phyloP scores from a whole-genome alignment of 1,284 basidiomycete genomes.

The Xerocomus cyaneibrunnescens region DNA sequence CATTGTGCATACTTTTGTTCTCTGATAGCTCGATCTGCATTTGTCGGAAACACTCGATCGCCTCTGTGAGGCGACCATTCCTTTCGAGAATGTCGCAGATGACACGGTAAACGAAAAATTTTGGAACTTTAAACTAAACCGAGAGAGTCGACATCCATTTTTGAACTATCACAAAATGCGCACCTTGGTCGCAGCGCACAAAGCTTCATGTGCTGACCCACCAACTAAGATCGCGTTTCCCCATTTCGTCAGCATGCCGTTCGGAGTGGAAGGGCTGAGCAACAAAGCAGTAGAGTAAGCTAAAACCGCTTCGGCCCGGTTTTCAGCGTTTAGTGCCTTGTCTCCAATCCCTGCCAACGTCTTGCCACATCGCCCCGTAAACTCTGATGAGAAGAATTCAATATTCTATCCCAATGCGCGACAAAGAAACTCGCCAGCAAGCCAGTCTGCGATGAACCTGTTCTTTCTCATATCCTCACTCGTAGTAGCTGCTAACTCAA shows the following conservation, averaged over 20 bases:
- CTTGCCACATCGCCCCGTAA: neutral
- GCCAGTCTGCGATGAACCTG: neutral
- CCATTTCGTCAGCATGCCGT: slow-evolving; percentile 8
- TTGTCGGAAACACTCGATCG: neutral
- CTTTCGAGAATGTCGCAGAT: neutral
- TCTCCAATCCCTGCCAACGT: slow-evolving; percentile 8
- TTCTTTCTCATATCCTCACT: neutral
- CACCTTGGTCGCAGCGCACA: slow-evolving; percentile 1
- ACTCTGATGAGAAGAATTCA: slow-evolving; percentile 2
- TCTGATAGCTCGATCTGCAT: neutral
- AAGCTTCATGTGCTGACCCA: neutral
- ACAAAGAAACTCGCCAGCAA: neutral
- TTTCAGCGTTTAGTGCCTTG: neutral
- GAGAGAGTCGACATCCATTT: neutral
- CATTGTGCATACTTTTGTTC: neutral
- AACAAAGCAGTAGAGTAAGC: slow-evolving; percentile 6
- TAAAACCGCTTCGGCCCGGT: neutral
- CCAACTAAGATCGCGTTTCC: neutral
- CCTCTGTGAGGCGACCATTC: neutral
- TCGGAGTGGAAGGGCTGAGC: neutral
- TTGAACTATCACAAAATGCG: neutral
- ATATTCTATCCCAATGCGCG: too few species aligned
- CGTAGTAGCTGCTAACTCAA: neutral
- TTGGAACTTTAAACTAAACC: neutral
- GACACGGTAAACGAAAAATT: neutral